Evolutionary conservation across 805 yeast genomes (phyloP), one percentile per base, ranked within the genome.

Genomic region (Candida schatavii): DNA sequence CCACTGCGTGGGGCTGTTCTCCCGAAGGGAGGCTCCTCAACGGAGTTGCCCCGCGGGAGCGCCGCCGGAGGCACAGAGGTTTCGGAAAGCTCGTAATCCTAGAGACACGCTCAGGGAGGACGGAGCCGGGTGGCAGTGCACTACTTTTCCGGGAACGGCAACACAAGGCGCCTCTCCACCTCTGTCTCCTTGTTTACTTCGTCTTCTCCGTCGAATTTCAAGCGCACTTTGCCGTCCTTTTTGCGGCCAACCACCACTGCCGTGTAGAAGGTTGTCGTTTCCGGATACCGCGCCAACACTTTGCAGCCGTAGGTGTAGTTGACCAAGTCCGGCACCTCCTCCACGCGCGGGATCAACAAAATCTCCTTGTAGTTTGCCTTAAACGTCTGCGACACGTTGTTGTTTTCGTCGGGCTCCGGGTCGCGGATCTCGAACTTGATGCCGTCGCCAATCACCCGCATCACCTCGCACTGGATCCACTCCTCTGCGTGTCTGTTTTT

Each of bases 401-500:
- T 87, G 51, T 81, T 77, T 54, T 91, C 98, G 56, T 93, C 99
- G 0, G 99, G 98, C 55, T 93, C 99, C 0, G 98, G 97, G 61
- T 93, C 99, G 52, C 88, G 80, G n/a, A 93, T 90, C 62, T 93
- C 98, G 58, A 83, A 89, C 44, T 78, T 74, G 4, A 50, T 67
- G 1, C 93, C 91, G 49, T 88, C 96, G 1, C 79, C 78, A n/a
- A 80, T 63, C 3, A 91, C 80, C 50, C 78, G 81, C 21, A 83
- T 77, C 13, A 93, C 95, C 55, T 85, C 88, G 66, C 99, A 93
- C 59, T 88, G 96, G 51, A 93, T 88, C 99, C 99, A 93, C 57
- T 91, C 98, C 38, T 84, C 90, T n/a, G 78, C 73, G 36, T 82
- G 84, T 30, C 84, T 73, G 52, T 78, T 81, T 45, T 75, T 75